These are phyloP conservation scores for Leccinum griseonigrum DNA, from an alignment of 1,284 basidiomycete genomes.

Conservation along the genomic window DNA sequence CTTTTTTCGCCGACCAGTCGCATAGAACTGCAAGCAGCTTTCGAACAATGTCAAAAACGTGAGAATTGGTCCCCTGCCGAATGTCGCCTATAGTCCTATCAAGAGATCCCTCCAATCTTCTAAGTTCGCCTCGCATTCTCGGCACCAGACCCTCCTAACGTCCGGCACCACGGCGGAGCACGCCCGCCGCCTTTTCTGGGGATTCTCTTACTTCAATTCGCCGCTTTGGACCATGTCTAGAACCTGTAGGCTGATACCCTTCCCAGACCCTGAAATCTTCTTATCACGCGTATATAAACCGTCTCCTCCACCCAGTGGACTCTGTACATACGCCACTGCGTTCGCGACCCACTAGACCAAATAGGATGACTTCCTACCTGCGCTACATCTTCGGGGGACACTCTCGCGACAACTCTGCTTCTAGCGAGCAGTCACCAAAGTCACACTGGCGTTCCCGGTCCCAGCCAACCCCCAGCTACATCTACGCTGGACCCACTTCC, in stretches of 20 bases:
- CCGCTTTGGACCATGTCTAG: slow-evolving; percentile 21
- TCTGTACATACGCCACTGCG: slow-evolving; percentile 16
- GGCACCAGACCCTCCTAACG: slow-evolving; percentile 21
- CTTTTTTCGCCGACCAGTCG: slow-evolving; percentile 4
- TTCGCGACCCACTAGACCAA: slow-evolving; percentile 18
- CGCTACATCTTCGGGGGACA: slow-evolving; percentile 35
- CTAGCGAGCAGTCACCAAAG: slow-evolving; percentile 26
- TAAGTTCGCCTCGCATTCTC: slow-evolving; percentile 12
- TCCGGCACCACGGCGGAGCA: slow-evolving; percentile 14
- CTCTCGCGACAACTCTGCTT: slow-evolving; percentile 26
- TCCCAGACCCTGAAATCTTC: slow-evolving; percentile 22
- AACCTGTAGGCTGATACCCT: slow-evolving; percentile 11
- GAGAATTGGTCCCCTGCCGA: slow-evolving; percentile 20
- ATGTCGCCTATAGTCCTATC: slow-evolving; percentile 5
- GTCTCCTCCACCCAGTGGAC: slow-evolving; percentile 8
- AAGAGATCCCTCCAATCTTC: slow-evolving; percentile 18
- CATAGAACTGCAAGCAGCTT: slow-evolving; percentile 11
- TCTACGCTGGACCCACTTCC: slow-evolving; percentile 29
- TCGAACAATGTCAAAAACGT: slow-evolving; percentile 29
- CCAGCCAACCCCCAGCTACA: slow-evolving; percentile 29
- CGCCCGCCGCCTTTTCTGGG: slow-evolving; percentile 26
- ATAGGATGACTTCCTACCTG: slow-evolving; percentile 33
- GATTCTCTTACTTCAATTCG: slow-evolving; percentile 34
- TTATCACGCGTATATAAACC: slow-evolving; percentile 29
- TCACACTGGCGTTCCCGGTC: slow-evolving; percentile 32